Percentiles rank a stretch among this genome's conserved stretches.
phyloP scores from a whole-genome alignment of 371 early-diverging fungal genomes.

The Chytridium lagenaria region DNA sequence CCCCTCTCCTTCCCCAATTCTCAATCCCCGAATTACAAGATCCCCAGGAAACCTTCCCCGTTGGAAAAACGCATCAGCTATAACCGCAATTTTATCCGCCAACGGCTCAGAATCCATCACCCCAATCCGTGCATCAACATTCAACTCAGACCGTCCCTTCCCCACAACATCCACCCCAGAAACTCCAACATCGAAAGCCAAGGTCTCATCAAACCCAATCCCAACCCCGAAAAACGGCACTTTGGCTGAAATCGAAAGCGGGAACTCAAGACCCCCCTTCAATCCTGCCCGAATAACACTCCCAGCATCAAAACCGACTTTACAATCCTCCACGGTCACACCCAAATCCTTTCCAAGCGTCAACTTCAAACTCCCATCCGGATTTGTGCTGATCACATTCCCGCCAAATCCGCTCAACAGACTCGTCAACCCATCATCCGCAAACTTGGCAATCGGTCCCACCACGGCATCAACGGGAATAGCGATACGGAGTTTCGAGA shows the following conservation, averaged over 20 bases:
- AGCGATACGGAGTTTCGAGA: constrained; percentile 29
- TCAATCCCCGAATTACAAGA: constrained; percentile 26
- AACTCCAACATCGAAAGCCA: constrained; percentile 19
- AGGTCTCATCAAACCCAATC: constrained; percentile 28
- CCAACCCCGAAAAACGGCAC: constrained; percentile 38
- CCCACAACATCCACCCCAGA: constrained; percentile 26
- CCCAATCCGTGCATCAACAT: constrained; percentile 20
- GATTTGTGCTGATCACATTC: not conserved
- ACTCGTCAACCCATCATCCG: not conserved
- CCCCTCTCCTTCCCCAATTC: constrained; percentile 7
- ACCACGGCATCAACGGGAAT: constrained; percentile 19
- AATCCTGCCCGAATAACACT: constrained; percentile 22
- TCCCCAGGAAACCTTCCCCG: constrained; percentile 21
- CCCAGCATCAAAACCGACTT: constrained; percentile 26
- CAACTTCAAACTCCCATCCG: not conserved
- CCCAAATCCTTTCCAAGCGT: constrained; percentile 17
- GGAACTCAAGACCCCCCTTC: constrained; percentile 27
- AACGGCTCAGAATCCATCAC: constrained; percentile 32
- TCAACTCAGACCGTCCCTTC: constrained; percentile 18
- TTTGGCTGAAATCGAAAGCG: constrained; percentile 35
- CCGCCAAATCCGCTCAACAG: constrained; percentile 13
- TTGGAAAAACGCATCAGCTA: constrained; percentile 31
- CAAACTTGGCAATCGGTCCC: constrained; percentile 19
- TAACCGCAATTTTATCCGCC: constrained; percentile 27
- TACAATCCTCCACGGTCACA: constrained; percentile 25